Evolutionary conservation across 2,329 filamentous ascomycete species (phyloP).

Genomic region (Verticillium nubilum): DNA sequence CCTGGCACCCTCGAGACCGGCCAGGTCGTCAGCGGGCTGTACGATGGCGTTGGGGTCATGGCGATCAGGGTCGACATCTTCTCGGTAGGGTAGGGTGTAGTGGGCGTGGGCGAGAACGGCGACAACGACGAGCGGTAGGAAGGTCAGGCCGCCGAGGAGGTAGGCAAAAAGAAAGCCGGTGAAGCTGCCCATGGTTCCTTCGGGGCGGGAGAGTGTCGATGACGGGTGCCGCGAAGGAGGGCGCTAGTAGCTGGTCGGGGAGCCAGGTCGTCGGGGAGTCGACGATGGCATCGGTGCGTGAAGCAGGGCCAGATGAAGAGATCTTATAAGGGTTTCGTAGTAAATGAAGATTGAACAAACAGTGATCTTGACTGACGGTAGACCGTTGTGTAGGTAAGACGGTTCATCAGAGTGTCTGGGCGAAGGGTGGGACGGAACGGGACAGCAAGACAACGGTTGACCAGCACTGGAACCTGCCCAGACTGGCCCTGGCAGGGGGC

Average conservation of each 20-base stretch:
- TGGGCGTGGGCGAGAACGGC: slow-evolving; percentile 62
- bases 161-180: slow-evolving; percentile 66
- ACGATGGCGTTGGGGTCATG: slow-evolving; percentile 37
- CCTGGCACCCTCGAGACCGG: slow-evolving; percentile 56
- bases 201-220: not conserved
- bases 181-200: slow-evolving; percentile 42
- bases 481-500: no score
- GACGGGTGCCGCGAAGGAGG: not conserved
- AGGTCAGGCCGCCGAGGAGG: slow-evolving; percentile 80
- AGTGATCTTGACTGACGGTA: no score
- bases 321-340: no score
- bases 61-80: slow-evolving; percentile 17
- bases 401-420: no score
- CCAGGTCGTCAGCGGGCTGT: slow-evolving; percentile 59
- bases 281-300: not conserved
- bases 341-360: no score
- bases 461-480: no score
- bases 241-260: not conserved
- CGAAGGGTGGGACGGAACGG: no score
- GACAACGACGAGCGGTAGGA: slow-evolving; percentile 66
- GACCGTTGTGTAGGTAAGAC: no score
- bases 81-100: slow-evolving; percentile 55
- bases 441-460: no score
- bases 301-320: no score
- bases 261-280: not conserved